Evolutionary conservation across 768 basidiomycete genomes (phyloP).

Genomic region (Russula sp.): DNA sequence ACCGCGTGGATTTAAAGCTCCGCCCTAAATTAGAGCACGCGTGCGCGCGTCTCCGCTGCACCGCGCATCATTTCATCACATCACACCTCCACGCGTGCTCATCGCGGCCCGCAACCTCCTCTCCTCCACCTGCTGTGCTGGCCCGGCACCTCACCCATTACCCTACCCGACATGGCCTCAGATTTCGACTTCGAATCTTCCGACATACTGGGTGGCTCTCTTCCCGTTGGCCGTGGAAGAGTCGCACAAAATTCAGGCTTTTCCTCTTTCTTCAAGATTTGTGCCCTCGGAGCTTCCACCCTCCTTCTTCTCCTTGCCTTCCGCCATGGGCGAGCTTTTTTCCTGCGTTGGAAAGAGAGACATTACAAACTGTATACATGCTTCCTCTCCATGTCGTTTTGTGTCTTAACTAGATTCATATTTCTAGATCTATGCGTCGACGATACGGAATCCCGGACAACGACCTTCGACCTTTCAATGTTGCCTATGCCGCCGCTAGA

Average conservation of each 20-base stretch:
- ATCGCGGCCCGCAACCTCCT: constrained; percentile 7
- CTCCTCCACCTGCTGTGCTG: neutral
- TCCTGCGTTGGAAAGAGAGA: constrained; percentile 54
- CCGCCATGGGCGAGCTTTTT: constrained; percentile 29
- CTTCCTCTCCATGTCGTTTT: constrained; percentile 4
- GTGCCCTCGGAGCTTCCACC: constrained; percentile 11
- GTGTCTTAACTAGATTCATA: constrained; percentile 6
- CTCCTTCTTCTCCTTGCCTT: constrained; percentile 27
- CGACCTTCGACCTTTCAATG: constrained; percentile 77
- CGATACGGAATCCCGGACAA: constrained; percentile 78
- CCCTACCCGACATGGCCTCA: constrained; percentile 40
- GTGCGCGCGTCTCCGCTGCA: neutral
- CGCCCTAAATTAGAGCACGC: neutral
- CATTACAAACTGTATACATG: constrained; percentile 56
- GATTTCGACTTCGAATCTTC: constrained; percentile 43
- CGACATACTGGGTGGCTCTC: constrained; percentile 62
- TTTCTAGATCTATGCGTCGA: constrained; percentile 56
- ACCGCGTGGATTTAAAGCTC: constrained; percentile 14
- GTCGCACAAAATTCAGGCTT: constrained; percentile 14
- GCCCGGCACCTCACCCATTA: constrained; percentile 19
- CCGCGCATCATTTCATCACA: neutral
- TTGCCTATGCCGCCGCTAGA: constrained; percentile 72
- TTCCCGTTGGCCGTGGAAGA: constrained; percentile 25
- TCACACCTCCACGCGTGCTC: constrained; percentile 7
- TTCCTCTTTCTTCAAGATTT: constrained; percentile 17